Evolutionary conservation across 2,329 filamentous ascomycete genomes (phyloP), one percentile per base, ranked within the genome.

Genomic region (Aspergillus sp.): DNA sequence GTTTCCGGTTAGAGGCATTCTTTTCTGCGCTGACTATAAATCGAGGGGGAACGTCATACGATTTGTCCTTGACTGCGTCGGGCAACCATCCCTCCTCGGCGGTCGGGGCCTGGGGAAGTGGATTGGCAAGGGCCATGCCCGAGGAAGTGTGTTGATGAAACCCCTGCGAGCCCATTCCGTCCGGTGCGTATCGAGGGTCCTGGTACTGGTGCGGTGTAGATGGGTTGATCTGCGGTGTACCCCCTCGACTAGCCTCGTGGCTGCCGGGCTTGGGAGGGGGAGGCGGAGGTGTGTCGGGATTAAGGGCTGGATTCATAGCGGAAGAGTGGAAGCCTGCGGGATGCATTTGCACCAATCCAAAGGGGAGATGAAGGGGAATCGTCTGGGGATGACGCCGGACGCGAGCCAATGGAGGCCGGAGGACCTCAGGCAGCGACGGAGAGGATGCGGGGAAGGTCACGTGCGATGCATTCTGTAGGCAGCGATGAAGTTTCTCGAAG

Each of bases 71-170:
- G 2, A 97, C 78, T 12, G 87, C 79, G 61, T 85, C 84, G 1
- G 92, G 92, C 2, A 96, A 81, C 92, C 92, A 96, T 36, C 72
- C 69, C 63, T 87, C 84, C 55, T 90, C 86, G 20, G 87, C 47
- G 64, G 67, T 63, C 14, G 77, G 75, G 5, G 73, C 73, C 18
- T 70, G 65, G 1, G 70, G 68, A 3, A 70, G 58, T 49, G 63
- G 60, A 59, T 64, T 52, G 62, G 58, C 20, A 32, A 62, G 59
- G 1, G 52, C 18, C 26, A 52, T 65, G 49, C n/a, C 63, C 20
- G 61, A 55, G 24, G 60, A 55, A 14, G 51, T 49, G 55, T 57
- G 49, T 55, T 42, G 52, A 55, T 56, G 55, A 22, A 39, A 52
- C 20, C 57, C 39, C 4, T 61, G 61, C 26, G 39, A 51, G 53